Base-by-base conservation (phyloP, 768 basidiomycete species). In the Lactarius sp. region DNA sequence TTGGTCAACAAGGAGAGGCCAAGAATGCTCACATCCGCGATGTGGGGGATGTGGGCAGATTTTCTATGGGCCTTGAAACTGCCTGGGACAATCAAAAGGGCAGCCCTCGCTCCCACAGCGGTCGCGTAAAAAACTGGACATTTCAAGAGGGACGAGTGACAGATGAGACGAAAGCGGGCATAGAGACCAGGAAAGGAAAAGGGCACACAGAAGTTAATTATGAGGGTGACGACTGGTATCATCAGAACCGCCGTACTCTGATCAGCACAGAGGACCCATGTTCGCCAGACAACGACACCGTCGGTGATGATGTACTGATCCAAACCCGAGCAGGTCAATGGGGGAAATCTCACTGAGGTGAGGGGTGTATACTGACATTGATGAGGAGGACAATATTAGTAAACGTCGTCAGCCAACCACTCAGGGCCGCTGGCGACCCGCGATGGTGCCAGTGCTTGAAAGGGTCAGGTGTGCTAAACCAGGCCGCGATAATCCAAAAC, bases 261-360 rank as follows among this genome's bases (percentile, higher is more conserved):
- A 3, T 54, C 58, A 0, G 55, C 2, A 41, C 57, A 64, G 9
- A 64, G 37, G 14, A 59, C 46, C 57, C 62, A 59, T 13, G 62
- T 57, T 36, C 62, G 22, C 57, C 62, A 64, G 52, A 59, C 57
- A n/a, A 64, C 62, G 18, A 59, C 52, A 16, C 52, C 62, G 27
- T 64, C 62, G 2, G 62, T 59, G 44, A 64, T n/a, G 14, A 53
- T 47, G 36, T 54, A 49, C 57, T 64, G 18, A 41, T 14, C 10
- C 3, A 53, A 18, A 46, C n/a, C 2, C 1, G 6, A 18, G 4
- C 0, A 56, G 31, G 55, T 61, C 53, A 57, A 14, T 20, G n/a
- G 16, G 9, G 9, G 13, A 9, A 22, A 3, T 6, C 34, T 42
- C 39, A 18, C 18, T 13, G 31, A 22, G 6, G n/a, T 16, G 34